Percentiles rank a stretch among this genome's conserved stretches.
Conservation (phyloP, 2,329 filamentous ascomycete species). For the Eutypa lata region DNA sequence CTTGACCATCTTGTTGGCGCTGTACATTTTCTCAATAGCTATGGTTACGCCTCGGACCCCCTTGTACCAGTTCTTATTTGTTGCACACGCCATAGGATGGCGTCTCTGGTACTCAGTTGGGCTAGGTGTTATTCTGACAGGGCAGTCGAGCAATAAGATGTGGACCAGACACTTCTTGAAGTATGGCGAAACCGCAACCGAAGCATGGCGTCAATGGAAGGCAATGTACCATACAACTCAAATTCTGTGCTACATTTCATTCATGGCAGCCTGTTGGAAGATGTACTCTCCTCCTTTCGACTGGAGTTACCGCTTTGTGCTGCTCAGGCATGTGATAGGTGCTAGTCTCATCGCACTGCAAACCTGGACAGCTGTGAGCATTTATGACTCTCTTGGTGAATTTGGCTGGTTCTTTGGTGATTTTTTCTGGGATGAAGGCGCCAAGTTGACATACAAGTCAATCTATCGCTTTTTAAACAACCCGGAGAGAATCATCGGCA, state of each 20-base stretch:
- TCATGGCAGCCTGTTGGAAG: slow-evolving; percentile 91
- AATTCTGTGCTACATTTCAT: slow-evolving; percentile 83
- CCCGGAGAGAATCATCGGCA: slow-evolving; percentile 87
- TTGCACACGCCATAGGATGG: slow-evolving; percentile 77
- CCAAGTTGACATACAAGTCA: slow-evolving; percentile 89
- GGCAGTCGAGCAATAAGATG: slow-evolving; percentile 84
- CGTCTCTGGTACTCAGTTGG: slow-evolving; percentile 90
- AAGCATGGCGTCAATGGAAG: slow-evolving; percentile 98
- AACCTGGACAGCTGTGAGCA: slow-evolving; percentile 87
- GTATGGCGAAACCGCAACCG: slow-evolving; percentile 82
- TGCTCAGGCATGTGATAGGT: slow-evolving; percentile 85
- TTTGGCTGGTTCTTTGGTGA: slow-evolving; percentile 99
- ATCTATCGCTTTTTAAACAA: slow-evolving; percentile 99
- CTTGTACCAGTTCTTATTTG: slow-evolving; percentile 73
- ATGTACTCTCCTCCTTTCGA: slow-evolving; percentile 86
- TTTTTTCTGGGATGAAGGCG: slow-evolving; percentile 90
- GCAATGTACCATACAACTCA: slow-evolving; percentile 91
- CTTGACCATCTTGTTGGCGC: slow-evolving; percentile 70
- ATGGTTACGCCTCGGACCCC: slow-evolving; percentile 74
- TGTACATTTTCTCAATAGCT: slow-evolving; percentile 73
- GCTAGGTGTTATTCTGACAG: slow-evolving; percentile 78
- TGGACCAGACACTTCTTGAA: slow-evolving; percentile 99
- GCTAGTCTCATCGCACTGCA: slow-evolving; percentile 79
- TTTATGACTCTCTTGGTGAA: slow-evolving; percentile 93
- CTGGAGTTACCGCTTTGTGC: slow-evolving; percentile 81